Percentiles rank a stretch among this genome's conserved stretches.
Conservation (phyloP, 352 stramenopile species). For the Globisporangium solare region DNA sequence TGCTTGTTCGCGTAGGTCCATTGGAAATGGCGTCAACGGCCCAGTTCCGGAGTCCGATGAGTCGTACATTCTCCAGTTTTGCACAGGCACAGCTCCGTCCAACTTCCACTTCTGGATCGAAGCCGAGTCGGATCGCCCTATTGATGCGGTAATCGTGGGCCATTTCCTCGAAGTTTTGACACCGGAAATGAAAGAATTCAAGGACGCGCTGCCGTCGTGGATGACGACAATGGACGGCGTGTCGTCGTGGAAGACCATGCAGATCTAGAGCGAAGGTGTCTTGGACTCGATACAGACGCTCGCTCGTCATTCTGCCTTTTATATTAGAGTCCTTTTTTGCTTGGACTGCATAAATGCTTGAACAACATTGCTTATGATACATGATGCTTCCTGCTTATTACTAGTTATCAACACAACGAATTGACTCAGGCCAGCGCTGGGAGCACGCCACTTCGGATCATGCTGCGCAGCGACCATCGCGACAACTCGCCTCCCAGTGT, state of each 20-base stretch:
- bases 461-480: slow-evolving; percentile 25
- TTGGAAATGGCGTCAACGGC: slow-evolving; percentile 57
- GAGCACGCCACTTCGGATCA: slow-evolving; percentile 14
- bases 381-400: too few species aligned
- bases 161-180: slow-evolving; percentile 58
- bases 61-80: slow-evolving; percentile 75
- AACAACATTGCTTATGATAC: too few species aligned
- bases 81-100: slow-evolving; percentile 43
- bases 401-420: too few species aligned
- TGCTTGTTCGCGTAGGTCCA: slow-evolving; percentile 34
- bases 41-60: slow-evolving; percentile 52
- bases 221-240: slow-evolving; percentile 32
- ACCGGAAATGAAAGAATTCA: slow-evolving; percentile 41
- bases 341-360: too few species aligned
- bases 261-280: slow-evolving; percentile 32
- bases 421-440: not conserved
- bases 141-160: slow-evolving; percentile 62
- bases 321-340: too few species aligned
- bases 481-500: slow-evolving; percentile 1
- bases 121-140: slow-evolving; percentile 33
- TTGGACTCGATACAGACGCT: too few species aligned
- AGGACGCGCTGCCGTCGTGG: slow-evolving; percentile 43
- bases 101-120: slow-evolving; percentile 82
- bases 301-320: too few species aligned
- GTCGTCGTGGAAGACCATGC: slow-evolving; percentile 54